Percentiles rank a stretch among this genome's conserved stretches.
Conservation (phyloP, 1,284 basidiomycete species). For the Malassezia sp. region DNA sequence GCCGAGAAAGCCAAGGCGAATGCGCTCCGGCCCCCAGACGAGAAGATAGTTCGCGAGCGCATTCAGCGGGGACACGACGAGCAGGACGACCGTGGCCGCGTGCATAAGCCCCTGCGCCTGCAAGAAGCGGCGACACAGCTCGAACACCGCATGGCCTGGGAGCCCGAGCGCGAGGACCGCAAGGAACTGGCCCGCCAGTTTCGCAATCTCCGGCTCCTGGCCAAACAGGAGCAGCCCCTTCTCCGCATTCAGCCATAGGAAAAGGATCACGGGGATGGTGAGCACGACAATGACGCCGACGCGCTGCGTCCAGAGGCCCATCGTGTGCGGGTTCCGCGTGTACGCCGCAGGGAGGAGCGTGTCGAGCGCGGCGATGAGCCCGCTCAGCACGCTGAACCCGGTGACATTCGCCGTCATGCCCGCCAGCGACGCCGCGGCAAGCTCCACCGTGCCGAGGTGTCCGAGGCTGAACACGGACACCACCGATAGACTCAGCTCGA, state of each 20-base stretch:
- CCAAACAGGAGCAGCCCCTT: conserved; percentile 62
- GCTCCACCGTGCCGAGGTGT: conserved; percentile 39
- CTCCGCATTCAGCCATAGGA: conserved; percentile 68
- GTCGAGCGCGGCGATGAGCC: conserved; percentile 70
- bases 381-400: conserved; percentile 48
- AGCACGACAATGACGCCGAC: conserved; percentile 56
- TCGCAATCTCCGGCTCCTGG: conserved; percentile 77
- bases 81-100: conserved; percentile 72
- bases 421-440: conserved; percentile 38
- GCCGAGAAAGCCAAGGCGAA: conserved; percentile 74
- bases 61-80: conserved; percentile 76
- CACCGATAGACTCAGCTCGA: conserved; percentile 40
- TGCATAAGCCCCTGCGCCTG: conserved; percentile 60
- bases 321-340: conserved; percentile 70
- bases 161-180: conserved; percentile 67
- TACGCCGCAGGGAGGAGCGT: conserved; percentile 81
- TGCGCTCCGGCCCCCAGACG: conserved; percentile 49
- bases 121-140: conserved; percentile 33
- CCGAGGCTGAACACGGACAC: conserved; percentile 41
- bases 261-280: conserved; percentile 24
- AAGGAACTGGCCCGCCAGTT: conserved; percentile 61
- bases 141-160: conserved; percentile 63
- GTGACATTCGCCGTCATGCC: conserved; percentile 45
- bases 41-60: conserved; percentile 70
- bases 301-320: conserved; percentile 80